Base-by-base conservation (phyloP, 345 rosid genomes). In the Euclidium syriacum region DNA sequence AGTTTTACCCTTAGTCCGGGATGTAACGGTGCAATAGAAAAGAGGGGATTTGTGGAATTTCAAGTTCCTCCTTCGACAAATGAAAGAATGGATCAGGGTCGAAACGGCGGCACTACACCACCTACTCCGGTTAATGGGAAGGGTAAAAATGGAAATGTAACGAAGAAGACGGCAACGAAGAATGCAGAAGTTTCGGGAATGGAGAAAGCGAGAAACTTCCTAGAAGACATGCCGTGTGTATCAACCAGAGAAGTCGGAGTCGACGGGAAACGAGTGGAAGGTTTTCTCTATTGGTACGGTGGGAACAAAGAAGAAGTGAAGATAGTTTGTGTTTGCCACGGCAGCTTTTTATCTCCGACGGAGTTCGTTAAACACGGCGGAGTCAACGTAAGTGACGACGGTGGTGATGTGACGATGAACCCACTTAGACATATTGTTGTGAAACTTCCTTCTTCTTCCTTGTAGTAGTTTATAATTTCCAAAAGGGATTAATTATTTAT, bases 351-450 rank as follows among this genome's bases (percentile, higher is more conserved):
- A 7, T 66, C 78, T 2, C 86, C 86, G 2, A 71, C 68, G 8
- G 86, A 80, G 22, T 81, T 84, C 14, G 67, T 81, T 14, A 69
- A 52, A 61, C 86, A 80, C 30, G 81, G 82, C 23, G 81, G 82
- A 7, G 64, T 63, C 11, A 38, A 33, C 51, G 16, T 30, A 1
- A 7, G 18, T 14, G 41, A 55, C 16, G 52, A 24, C 5, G 12
- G 49, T 26, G 87, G 73, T 12, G 86, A 80, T 25, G 81, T 83
- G 10, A 79, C 65, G 33, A 46, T 19, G 1, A 78, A 88, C 69
- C 96, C 96, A 1, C 96, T 88, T 24, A 71, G 82, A 78, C 90
- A 81, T 66, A 87, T 88, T 43, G 95, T 88, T 23, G 80, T 88
- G 68, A 80, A 77, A 64, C 83, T 60, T 38, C 69, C 65, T 17